Percentiles rank a stretch among this genome's conserved stretches.
phyloP scores from a whole-genome alignment of 768 basidiomycete genomes.

The Ephemerocybe angulata region DNA sequence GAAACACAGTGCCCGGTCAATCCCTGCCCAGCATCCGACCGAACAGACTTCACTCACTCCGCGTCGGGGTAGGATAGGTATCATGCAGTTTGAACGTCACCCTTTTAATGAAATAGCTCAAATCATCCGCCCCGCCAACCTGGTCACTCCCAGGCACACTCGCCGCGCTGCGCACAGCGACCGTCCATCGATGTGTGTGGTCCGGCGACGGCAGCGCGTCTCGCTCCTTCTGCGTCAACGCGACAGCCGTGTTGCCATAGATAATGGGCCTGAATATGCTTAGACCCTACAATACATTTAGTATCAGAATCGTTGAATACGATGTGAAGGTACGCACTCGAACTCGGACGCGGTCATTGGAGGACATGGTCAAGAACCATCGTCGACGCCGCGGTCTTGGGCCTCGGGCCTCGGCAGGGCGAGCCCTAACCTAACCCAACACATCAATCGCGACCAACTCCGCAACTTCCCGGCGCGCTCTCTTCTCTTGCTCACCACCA shows the following conservation, averaged over 20 bases:
- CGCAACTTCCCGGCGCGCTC: conserved; percentile 35
- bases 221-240: conserved; percentile 72
- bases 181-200: conserved; percentile 96
- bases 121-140: conserved; percentile 88
- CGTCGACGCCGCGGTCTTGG: conserved; percentile 3
- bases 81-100: conserved; percentile 98
- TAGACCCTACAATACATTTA: conserved; percentile 55
- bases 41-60: conserved; percentile 55
- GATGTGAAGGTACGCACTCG: conserved; percentile 60
- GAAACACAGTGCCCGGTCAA: too few relatives aligned
- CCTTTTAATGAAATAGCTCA: conserved; percentile 89
- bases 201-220: conserved; percentile 53
- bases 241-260: conserved; percentile 89
- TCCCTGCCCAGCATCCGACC: background rate
- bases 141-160: conserved; percentile 67
- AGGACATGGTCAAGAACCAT: conserved; percentile 35
- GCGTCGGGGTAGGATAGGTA: conserved; percentile 85
- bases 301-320: conserved; percentile 6
- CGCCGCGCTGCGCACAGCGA: conserved; percentile 87
- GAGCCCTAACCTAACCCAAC: background rate
- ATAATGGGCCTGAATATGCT: conserved; percentile 88
- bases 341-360: conserved; percentile 74
- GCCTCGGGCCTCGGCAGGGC: conserved; percentile 36
- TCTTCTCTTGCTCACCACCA: conserved; percentile 3
- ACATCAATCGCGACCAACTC: conserved; percentile 40